Percentiles rank a stretch among this genome's conserved stretches.
Conservation (phyloP, 805 yeast species). For the Debaryomyces hansenii region DNA sequence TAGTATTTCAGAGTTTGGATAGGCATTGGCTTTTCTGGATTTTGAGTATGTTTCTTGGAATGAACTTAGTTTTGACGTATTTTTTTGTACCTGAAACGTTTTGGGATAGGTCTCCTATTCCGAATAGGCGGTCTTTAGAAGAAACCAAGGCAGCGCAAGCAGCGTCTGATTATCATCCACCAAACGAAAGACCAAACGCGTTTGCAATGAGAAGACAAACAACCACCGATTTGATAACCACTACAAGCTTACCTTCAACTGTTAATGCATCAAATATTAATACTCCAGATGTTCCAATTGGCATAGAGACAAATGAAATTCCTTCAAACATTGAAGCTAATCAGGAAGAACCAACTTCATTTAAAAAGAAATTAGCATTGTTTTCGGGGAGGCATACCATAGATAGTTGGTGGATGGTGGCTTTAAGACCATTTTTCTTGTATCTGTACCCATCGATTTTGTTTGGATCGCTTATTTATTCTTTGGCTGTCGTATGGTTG, state of each 20-base stretch:
- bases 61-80: conserved; percentile 43
- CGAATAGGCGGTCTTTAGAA: conserved; percentile 44
- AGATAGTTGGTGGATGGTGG: conserved; percentile 57
- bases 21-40: conserved; percentile 68
- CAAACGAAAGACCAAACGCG: conserved; percentile 28
- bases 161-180: conserved; percentile 23
- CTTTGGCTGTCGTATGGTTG: conserved; percentile 63
- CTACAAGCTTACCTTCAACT: conserved; percentile 15
- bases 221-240: conserved; percentile 9
- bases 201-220: conserved; percentile 23
- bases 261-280: conserved; percentile 1
- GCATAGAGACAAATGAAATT: conserved; percentile 1
- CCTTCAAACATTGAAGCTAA: background rate
- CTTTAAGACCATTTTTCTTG: conserved; percentile 53
- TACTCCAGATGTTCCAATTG: conserved; percentile 8
- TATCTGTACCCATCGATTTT: conserved; percentile 51
- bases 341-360: conserved; percentile 15
- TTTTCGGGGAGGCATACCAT: conserved; percentile 49
- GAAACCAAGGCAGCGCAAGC: conserved; percentile 50
- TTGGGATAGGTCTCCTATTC: conserved; percentile 57
- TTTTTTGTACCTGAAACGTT: conserved; percentile 65
- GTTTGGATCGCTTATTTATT: conserved; percentile 52
- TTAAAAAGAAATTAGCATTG: conserved; percentile 35
- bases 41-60: conserved; percentile 51
- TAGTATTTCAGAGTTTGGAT: conserved; percentile 47